Evolutionary conservation across 169 alveolate species (phyloP).

Genomic region (Eimeria brunetti): DNA sequence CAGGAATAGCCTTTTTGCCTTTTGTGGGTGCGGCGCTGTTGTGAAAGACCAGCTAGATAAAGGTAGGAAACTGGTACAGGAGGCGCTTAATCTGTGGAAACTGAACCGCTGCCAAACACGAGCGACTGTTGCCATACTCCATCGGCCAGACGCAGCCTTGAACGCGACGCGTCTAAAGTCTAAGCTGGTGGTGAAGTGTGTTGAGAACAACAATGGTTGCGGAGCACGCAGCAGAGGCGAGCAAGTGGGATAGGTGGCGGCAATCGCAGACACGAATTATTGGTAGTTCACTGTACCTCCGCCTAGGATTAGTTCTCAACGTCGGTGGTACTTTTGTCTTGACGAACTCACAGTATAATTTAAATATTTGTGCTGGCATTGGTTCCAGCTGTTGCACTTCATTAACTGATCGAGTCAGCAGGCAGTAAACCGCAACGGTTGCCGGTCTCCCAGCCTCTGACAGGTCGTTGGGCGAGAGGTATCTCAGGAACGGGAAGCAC

Average conservation of each 20-base stretch:
- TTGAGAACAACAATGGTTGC: neutral
- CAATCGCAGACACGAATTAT: neutral
- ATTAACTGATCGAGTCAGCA: neutral
- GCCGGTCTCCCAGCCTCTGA: neutral
- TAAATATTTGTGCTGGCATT: too few species aligned
- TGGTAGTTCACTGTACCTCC: neutral
- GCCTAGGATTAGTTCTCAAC: neutral
- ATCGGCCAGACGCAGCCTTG: neutral
- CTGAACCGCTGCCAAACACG: neutral
- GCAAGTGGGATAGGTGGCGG: neutral
- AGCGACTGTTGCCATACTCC: neutral
- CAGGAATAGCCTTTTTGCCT: neutral
- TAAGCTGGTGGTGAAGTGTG: neutral
- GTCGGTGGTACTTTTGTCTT: too few species aligned
- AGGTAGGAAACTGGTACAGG: neutral
- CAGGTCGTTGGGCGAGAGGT: neutral
- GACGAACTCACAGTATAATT: neutral
- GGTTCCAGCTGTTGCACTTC: neutral
- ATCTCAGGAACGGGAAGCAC: neutral
- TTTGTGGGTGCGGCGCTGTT: neutral
- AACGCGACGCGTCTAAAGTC: neutral
- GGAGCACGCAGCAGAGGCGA: neutral
- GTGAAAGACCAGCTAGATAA: neutral
- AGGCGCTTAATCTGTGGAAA: neutral
- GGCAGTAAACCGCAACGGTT: neutral